Base-by-base conservation (phyloP, 108 stramenopile genomes). In the Cyclotella atomus region DNA sequence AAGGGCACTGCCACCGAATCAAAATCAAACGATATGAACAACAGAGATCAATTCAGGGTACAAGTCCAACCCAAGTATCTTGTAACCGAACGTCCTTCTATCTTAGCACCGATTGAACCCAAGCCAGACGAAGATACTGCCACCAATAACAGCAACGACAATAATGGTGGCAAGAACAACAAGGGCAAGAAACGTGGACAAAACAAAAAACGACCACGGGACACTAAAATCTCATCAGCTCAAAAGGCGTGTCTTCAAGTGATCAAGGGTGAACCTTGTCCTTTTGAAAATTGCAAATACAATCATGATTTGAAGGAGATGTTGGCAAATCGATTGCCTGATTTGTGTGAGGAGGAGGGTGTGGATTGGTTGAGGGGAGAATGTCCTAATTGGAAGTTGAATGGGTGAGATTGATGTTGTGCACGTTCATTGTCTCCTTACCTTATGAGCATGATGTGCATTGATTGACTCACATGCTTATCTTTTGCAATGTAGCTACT, bases 121-220 rank as follows among this genome's bases (percentile, higher is more conserved):
- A 53, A 53, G 36, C 35, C 60, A n/a, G n/a, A n/a, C n/a, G n/a
- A n/a, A 32, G 14, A 28, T 38, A 35, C 73, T 14, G 59, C 49
- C 17, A 25, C 25, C 19, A 57, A 60, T 21, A 28, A 35, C 44
- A 19, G 25, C 62, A 47, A 62, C 28, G 32, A 52, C 9, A 32
- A 21, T 32, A 36, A 43, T 33, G 9, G 50, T 23, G 17, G 52
- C n/a, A 68, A 74, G 46, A 47, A 73, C 38, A 57, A 59, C 23
- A 38, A 77, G 14, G 43, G 67, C 65, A 75, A 80, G 17, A 79
- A 81, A 23, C 87, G 88, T 28, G 84, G 84, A 3, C 70, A 68
- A 55, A 85, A 85, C 71, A 95, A 91, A 65, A 95, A 95, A 70
- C 85, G 95, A 2, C 95, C 92, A 9, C 80, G 95, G 0, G 95